phyloP scores from a whole-genome alignment of 1,284 basidiomycete species.

The Neolentinus lepideus region DNA sequence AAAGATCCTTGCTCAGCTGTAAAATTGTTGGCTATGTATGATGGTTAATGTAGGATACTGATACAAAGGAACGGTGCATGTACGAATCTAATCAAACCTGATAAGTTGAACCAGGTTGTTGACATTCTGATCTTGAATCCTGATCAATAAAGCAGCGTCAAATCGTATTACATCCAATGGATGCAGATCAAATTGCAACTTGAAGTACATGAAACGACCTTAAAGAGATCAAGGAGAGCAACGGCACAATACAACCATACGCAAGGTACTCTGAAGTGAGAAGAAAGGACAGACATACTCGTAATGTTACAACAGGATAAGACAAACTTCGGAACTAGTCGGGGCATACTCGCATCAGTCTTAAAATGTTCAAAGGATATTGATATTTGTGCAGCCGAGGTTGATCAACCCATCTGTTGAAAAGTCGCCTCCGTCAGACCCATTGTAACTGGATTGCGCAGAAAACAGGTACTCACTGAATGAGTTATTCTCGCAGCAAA shows the following conservation, averaged over 20 bases:
- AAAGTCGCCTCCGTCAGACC: no score
- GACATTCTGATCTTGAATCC: no score
- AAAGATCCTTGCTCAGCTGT: slow-evolving; percentile 47
- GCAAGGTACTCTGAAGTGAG: not conserved
- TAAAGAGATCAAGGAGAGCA: not conserved
- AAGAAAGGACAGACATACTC: not conserved
- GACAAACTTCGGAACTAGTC: no score
- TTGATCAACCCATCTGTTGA: not conserved
- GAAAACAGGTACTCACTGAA: not conserved
- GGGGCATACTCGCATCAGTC: no score
- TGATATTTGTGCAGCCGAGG: not conserved
- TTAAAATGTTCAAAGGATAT: no score
- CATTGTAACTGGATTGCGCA: no score
- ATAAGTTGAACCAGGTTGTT: not conserved
- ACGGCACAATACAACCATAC: not conserved
- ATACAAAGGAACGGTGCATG: not conserved
- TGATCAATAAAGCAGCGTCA: no score
- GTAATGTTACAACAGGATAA: not conserved
- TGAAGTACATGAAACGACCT: no score
- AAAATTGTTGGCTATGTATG: not conserved
- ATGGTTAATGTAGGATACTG: not conserved
- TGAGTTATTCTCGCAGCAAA: not conserved
- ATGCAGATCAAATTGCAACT: no score
- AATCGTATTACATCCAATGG: no score
- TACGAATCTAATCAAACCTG: not conserved